A percentile compares a stretch with the other conserved stretches of the same genome.
These are phyloP conservation scores for Leishmania gerbilli DNA, from an alignment of 208 protist genomes.

Conservation along the genomic window DNA sequence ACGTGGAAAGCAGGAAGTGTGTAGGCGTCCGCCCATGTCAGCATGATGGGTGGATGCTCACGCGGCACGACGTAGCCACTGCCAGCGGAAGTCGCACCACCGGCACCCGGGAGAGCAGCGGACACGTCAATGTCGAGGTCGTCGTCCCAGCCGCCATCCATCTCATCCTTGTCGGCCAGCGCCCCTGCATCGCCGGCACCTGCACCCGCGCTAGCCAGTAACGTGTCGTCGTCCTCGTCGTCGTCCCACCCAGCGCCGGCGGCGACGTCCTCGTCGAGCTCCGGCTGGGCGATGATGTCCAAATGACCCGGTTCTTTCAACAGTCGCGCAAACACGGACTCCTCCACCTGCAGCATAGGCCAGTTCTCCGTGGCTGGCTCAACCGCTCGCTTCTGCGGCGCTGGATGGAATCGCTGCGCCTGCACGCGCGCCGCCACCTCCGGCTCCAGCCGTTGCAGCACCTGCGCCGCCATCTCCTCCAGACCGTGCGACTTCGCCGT, in stretches of 20 bases:
- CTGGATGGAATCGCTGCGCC: slow-evolving; percentile 8
- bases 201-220: slow-evolving; percentile 12
- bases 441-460: slow-evolving; percentile 56
- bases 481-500: slow-evolving; percentile 80
- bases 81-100: slow-evolving; percentile 8
- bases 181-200: slow-evolving; percentile 17
- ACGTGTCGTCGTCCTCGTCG: slow-evolving; percentile 38
- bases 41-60: slow-evolving; percentile 50
- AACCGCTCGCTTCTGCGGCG: slow-evolving; percentile 16
- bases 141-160: slow-evolving; percentile 69
- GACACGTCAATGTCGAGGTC: slow-evolving; percentile 78
- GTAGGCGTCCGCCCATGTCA: slow-evolving; percentile 89
- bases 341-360: slow-evolving; percentile 81
- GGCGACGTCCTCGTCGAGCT: slow-evolving; percentile 33
- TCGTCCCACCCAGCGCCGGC: slow-evolving; percentile 62
- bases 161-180: slow-evolving; percentile 6
- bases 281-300: slow-evolving; percentile 34
- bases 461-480: slow-evolving; percentile 66
- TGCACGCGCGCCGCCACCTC: slow-evolving; percentile 50
- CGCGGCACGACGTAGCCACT: slow-evolving; percentile 48
- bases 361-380: slow-evolving; percentile 68
- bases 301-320: slow-evolving; percentile 66
- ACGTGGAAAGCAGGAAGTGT: slow-evolving; percentile 92
- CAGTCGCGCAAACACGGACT: slow-evolving; percentile 76
- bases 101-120: slow-evolving; percentile 15